phyloP scores from a whole-genome alignment of 305 asterid species.

The Caryopteris hybrid region DNA sequence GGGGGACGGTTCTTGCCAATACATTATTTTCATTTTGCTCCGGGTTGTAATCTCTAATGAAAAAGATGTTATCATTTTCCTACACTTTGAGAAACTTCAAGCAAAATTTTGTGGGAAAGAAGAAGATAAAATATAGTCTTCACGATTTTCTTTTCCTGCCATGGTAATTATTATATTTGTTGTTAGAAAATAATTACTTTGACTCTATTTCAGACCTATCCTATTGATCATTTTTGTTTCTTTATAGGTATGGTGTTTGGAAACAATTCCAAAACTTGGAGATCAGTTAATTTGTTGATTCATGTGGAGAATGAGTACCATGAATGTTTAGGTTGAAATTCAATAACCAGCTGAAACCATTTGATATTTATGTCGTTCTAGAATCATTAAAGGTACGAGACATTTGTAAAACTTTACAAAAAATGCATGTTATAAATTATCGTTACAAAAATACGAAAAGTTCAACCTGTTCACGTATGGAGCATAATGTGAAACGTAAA shows the following conservation, averaged over 20 bases:
- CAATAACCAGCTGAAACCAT: background rate
- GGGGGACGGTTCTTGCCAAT: too few species aligned
- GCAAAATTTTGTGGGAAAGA: background rate
- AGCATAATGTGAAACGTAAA: background rate
- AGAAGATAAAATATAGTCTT: background rate
- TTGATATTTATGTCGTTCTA: background rate
- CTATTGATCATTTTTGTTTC: background rate
- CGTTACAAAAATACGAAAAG: too few species aligned
- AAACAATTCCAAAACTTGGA: background rate
- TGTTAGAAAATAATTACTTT: background rate
- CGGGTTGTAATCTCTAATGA: too few species aligned
- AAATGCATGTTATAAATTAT: background rate
- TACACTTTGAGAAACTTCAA: background rate
- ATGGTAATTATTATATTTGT: background rate
- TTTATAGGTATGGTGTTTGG: background rate
- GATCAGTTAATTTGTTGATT: background rate
- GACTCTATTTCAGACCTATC: too few species aligned
- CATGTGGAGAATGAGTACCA: background rate
- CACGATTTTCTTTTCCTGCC: background rate
- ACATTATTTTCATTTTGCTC: too few species aligned
- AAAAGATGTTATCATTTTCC: background rate
- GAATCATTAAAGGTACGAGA: background rate
- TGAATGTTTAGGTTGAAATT: background rate
- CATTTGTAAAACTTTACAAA: too few species aligned
- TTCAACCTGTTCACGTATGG: background rate